Percentiles rank a stretch among this genome's conserved stretches.
These are phyloP conservation scores for Wickerhamomyces kurtzmanii DNA, from an alignment of 805 yeast species.

Conservation along the genomic window DNA sequence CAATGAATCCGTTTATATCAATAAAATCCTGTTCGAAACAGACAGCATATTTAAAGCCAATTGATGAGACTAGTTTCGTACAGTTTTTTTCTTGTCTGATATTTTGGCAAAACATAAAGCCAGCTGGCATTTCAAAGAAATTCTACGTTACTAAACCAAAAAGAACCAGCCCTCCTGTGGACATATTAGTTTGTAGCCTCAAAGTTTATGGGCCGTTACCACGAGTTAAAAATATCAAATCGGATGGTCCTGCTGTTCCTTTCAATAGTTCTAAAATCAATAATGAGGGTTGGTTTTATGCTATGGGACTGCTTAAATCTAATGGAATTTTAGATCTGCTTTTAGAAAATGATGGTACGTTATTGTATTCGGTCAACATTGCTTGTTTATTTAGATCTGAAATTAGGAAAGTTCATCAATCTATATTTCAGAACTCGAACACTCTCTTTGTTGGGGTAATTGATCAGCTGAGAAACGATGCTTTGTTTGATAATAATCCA, in stretches of 20 bases:
- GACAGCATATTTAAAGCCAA: constrained; percentile 9
- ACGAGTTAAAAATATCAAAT: constrained; percentile 14
- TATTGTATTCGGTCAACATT: constrained; percentile 49
- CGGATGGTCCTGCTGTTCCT: constrained; percentile 8
- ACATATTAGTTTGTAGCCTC: constrained; percentile 51
- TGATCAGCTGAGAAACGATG: constrained; percentile 35
- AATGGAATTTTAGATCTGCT: constrained; percentile 53
- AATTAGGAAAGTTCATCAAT: constrained; percentile 52
- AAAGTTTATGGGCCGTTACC: constrained; percentile 58
- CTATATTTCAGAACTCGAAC: constrained; percentile 50
- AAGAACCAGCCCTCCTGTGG: constrained; percentile 18
- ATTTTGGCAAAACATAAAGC: constrained; percentile 48
- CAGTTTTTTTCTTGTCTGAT: constrained; percentile 33
- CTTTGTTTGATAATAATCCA: constrained; percentile 2
- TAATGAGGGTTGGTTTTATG: constrained; percentile 59
- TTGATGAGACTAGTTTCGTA: constrained; percentile 22
- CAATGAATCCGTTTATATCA: too few relatives aligned
- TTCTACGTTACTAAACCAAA: constrained; percentile 13
- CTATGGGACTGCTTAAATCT: constrained; percentile 61
- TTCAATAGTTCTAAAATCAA: constrained; percentile 8
- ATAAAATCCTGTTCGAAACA: too few relatives aligned
- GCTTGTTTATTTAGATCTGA: constrained; percentile 45
- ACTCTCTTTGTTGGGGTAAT: constrained; percentile 50
- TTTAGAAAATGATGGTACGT: constrained; percentile 53
- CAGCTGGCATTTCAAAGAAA: constrained; percentile 38